Conservation (phyloP, 164 flowering plant species). For the Annona cherimola region DNA sequence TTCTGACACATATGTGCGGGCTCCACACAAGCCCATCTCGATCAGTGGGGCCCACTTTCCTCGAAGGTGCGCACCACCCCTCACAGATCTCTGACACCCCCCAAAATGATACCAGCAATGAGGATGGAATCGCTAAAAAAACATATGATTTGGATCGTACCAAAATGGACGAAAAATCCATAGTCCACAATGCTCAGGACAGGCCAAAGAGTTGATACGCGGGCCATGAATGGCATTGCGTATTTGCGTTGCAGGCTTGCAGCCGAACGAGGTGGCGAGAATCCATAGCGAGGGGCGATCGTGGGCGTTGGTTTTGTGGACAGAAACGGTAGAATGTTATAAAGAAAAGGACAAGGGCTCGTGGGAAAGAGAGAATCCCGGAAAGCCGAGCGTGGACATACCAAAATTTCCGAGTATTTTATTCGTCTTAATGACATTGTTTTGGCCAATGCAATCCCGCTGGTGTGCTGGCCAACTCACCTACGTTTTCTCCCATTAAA, state of each 20-base stretch:
- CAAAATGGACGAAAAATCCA: background rate
- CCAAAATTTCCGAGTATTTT: background rate
- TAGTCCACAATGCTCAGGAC: background rate
- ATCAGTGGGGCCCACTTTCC: background rate
- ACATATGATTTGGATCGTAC: background rate
- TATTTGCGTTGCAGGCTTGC: no score
- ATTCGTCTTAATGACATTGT: background rate
- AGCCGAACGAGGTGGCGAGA: background rate
- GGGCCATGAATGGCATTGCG: no score
- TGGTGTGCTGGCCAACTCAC: slow-evolving; percentile 5
- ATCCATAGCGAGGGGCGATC: background rate
- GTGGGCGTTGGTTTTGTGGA: background rate
- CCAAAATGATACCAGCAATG: background rate
- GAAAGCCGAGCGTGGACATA: slow-evolving; percentile 7
- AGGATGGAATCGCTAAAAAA: no score
- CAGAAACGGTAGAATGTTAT: slow-evolving; percentile 1
- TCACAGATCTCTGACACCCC: background rate
- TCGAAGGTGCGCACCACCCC: background rate
- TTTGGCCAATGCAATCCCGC: background rate
- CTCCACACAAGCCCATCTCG: background rate
- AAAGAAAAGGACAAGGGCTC: slow-evolving; percentile 2
- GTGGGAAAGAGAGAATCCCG: slow-evolving; percentile 7
- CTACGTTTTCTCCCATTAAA: no score
- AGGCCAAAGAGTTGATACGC: no score
- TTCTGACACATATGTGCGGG: background rate